These are phyloP conservation scores for Tylopilus rubrobrunneus DNA, from an alignment of 768 basidiomycete genomes.

Conservation along the genomic window DNA sequence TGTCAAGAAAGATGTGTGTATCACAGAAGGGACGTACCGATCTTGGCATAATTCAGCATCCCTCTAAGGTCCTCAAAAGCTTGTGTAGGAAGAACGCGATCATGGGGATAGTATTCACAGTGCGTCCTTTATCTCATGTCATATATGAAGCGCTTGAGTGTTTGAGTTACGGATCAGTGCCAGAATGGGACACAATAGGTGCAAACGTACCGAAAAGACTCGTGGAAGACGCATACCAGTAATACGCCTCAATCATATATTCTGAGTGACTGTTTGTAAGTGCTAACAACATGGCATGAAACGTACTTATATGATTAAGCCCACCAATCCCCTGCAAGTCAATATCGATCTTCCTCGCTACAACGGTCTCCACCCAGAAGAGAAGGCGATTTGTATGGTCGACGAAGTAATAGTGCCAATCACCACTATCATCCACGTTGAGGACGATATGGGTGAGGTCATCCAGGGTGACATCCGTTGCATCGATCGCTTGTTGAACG, in stretches of 20 bases:
- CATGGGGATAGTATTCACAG: conserved; percentile 15
- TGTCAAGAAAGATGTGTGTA: not conserved
- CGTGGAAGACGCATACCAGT: conserved; percentile 7
- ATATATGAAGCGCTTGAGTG: not conserved
- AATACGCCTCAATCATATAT: conserved; percentile 11
- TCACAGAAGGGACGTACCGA: not conserved
- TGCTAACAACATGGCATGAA: not conserved
- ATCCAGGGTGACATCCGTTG: not conserved
- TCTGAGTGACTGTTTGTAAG: conserved; percentile 2
- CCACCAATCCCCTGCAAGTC: conserved; percentile 6
- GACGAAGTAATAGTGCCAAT: conserved; percentile 17
- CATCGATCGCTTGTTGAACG: conserved; percentile 1
- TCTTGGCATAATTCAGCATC: conserved; percentile 15
- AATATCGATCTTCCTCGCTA: not conserved
- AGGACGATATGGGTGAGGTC: conserved; percentile 10
- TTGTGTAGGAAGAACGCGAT: not conserved
- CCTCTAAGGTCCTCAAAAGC: conserved; percentile 11
- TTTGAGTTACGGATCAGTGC: not conserved
- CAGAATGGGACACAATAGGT: not conserved
- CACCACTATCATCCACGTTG: not conserved
- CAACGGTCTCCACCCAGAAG: conserved; percentile 12
- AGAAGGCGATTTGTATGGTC: conserved; percentile 15
- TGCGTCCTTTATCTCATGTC: conserved; percentile 10
- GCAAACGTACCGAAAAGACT: not conserved
- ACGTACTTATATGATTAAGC: conserved; percentile 14